Conservation (phyloP, 2,329 filamentous ascomycete genomes). For the Drechslera avenae region DNA sequence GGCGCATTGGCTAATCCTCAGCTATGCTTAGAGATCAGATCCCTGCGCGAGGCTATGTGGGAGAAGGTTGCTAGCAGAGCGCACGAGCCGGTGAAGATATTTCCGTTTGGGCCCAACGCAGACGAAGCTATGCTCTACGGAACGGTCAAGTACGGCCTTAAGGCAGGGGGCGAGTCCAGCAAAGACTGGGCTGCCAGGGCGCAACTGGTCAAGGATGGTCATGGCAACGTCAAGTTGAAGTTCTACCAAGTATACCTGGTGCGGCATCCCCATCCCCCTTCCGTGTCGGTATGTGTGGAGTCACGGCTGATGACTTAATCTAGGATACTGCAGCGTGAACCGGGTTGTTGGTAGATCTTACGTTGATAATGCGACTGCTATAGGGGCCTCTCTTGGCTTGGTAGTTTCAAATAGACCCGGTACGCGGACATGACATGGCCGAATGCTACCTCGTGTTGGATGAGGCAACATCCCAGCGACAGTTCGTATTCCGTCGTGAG, state of each 20-base stretch:
- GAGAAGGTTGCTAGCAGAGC: constrained; percentile 55
- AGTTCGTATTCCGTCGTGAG: too few species aligned
- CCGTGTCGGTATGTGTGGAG: not conserved
- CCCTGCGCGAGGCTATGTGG: constrained; percentile 60
- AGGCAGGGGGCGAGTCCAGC: constrained; percentile 53
- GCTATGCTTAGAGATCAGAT: constrained; percentile 54
- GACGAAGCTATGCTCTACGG: constrained; percentile 62
- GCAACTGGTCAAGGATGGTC: constrained; percentile 56
- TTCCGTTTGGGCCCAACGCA: constrained; percentile 54
- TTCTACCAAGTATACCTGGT: constrained; percentile 63
- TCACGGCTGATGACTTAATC: constrained; percentile 10
- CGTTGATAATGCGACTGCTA: not conserved
- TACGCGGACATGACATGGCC: not conserved
- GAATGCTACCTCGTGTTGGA: not conserved
- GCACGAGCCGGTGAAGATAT: constrained; percentile 56
- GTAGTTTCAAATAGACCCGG: constrained; percentile 3
- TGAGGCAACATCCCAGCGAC: too few species aligned
- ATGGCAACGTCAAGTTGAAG: constrained; percentile 60
- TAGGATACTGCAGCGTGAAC: constrained; percentile 27
- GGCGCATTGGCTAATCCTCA: constrained; percentile 1
- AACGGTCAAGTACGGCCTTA: constrained; percentile 58
- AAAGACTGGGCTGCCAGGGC: constrained; percentile 63
- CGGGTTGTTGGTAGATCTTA: constrained; percentile 13
- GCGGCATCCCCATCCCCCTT: constrained; percentile 34
- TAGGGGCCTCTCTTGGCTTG: not conserved